phyloP scores from a whole-genome alignment of 2,329 filamentous ascomycete genomes.

The Penicillium sp. region DNA sequence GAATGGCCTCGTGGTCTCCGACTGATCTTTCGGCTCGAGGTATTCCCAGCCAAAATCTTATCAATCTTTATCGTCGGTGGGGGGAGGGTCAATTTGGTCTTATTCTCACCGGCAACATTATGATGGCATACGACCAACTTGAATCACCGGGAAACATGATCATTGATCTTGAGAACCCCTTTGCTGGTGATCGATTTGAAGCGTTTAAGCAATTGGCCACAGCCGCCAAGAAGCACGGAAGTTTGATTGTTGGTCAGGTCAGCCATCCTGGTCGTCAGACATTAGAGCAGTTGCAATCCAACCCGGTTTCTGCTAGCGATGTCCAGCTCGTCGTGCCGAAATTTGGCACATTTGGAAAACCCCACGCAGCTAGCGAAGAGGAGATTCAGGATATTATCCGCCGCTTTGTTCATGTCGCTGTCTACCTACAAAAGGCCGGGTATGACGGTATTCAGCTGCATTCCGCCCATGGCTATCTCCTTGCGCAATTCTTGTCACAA shows the following conservation, averaged over 20 bases:
- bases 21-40: conserved; percentile 53
- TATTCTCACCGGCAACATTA: conserved; percentile 29
- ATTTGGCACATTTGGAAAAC: conserved; percentile 19
- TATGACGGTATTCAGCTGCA: conserved; percentile 23
- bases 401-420: conserved; percentile 23
- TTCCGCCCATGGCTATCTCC: conserved; percentile 21
- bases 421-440: conserved; percentile 19
- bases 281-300: conserved; percentile 21
- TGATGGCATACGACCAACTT: conserved; percentile 26
- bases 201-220: conserved; percentile 23
- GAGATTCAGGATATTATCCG: conserved; percentile 19
- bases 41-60: conserved; percentile 52
- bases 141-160: conserved; percentile 29
- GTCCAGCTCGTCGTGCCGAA: conserved; percentile 19
- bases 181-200: conserved; percentile 16
- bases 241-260: conserved; percentile 23
- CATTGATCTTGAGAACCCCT: conserved; percentile 24
- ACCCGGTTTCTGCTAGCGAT: conserved; percentile 23
- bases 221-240: conserved; percentile 24
- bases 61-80: conserved; percentile 52
- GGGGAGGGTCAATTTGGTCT: conserved; percentile 14
- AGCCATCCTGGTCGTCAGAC: conserved; percentile 26
- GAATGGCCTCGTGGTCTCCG: conserved; percentile 60
- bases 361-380: conserved; percentile 13
- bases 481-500: conserved; percentile 21